Evolutionary conservation across 345 rosid genomes (phyloP).

Genomic region (Kernera saxatilis): DNA sequence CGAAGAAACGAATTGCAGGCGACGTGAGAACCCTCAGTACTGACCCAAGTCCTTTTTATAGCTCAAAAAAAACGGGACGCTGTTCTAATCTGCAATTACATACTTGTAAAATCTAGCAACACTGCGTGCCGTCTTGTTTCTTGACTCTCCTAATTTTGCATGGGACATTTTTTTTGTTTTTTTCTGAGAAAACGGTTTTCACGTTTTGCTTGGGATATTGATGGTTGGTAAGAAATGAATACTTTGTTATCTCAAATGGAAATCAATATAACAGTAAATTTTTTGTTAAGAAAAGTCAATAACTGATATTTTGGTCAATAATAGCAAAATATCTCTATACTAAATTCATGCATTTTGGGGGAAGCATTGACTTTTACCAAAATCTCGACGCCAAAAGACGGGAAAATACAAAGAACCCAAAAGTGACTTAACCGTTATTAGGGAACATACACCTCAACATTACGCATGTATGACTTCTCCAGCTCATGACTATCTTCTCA

Average conservation of each 20-base stretch:
- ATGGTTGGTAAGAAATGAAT: too few relatives aligned
- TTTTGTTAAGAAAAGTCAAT: too few relatives aligned
- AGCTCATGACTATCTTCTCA: neutral
- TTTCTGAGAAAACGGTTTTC: too few relatives aligned
- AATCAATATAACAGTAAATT: too few relatives aligned
- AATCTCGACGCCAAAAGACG: neutral
- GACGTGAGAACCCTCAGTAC: neutral
- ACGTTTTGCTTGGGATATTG: too few relatives aligned
- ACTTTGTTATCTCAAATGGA: too few relatives aligned
- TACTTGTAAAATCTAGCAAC: neutral
- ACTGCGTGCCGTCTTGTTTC: neutral
- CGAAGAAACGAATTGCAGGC: neutral
- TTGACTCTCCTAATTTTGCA: too few relatives aligned
- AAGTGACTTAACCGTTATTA: neutral
- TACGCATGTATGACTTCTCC: neutral
- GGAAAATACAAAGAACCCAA: neutral
- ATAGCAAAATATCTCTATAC: conserved; percentile 6
- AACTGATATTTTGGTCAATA: too few relatives aligned
- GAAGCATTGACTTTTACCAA: neutral
- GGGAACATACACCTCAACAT: neutral
- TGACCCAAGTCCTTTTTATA: neutral
- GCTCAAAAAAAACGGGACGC: neutral
- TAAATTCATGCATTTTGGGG: neutral
- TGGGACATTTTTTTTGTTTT: too few relatives aligned
- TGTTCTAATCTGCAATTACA: neutral